phyloP scores from a whole-genome alignment of 202 grass and related monocot species.

The Panicum hallii region DNA sequence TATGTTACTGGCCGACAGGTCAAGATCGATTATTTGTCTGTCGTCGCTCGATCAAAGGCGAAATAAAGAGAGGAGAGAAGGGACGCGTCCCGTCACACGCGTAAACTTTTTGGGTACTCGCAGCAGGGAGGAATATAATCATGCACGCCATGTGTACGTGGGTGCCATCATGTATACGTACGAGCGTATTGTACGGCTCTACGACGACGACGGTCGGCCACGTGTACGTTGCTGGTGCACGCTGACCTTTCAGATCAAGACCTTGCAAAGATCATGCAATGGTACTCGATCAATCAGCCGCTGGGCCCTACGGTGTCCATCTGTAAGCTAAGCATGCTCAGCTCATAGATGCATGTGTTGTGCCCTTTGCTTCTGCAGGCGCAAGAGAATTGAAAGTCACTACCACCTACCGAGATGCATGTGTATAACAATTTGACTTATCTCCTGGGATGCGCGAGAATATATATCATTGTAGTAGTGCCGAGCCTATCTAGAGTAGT shows the following conservation, averaged over 20 bases:
- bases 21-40: background rate
- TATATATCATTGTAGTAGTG: background rate
- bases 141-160: background rate
- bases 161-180: conserved; percentile 12
- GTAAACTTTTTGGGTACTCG: conserved; percentile 32
- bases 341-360: background rate
- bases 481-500: background rate
- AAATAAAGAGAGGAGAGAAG: background rate
- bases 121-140: background rate
- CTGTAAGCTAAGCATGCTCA: background rate
- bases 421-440: conserved; percentile 29
- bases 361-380: background rate
- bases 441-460: background rate
- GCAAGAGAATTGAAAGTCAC: conserved; percentile 15
- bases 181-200: background rate
- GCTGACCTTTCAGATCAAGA: conserved; percentile 27
- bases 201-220: background rate
- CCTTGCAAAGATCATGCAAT: background rate
- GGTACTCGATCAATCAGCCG: background rate
- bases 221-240: background rate
- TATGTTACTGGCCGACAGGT: conserved; percentile 41
- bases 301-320: background rate
- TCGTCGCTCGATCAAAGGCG: background rate
- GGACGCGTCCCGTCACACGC: conserved; percentile 23
- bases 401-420: conserved; percentile 26